A percentile compares a stretch with the other conserved stretches of the same genome.
Evolutionary conservation across 2,329 filamentous ascomycete genomes (phyloP).

Genomic region (Pseudocercospora eumusae): DNA sequence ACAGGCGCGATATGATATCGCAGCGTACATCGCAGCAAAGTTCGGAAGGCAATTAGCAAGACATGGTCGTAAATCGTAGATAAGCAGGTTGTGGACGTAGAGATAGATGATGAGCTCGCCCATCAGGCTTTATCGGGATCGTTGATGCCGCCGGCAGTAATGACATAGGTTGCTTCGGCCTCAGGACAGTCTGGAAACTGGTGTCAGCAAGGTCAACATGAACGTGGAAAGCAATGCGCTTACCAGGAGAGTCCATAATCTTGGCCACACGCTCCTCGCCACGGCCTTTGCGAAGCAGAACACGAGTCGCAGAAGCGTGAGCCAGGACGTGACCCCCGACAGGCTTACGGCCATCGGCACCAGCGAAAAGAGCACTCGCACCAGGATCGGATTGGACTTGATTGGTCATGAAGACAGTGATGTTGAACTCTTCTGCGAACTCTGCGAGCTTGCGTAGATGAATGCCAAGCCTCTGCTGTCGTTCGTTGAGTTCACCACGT

Average conservation of each 20-base stretch:
- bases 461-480: constrained; percentile 67
- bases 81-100: neutral
- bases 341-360: constrained; percentile 68
- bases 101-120: neutral
- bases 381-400: constrained; percentile 72
- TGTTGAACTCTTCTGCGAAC: constrained; percentile 71
- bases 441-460: constrained; percentile 65
- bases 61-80: constrained; percentile 10
- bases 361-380: constrained; percentile 66
- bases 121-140: constrained; percentile 63
- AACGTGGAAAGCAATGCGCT: neutral
- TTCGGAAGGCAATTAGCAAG: neutral
- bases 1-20: constrained; percentile 1
- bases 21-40: constrained; percentile 9
- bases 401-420: constrained; percentile 66
- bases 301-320: constrained; percentile 66
- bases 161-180: constrained; percentile 68
- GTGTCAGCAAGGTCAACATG: constrained; percentile 28
- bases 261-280: constrained; percentile 71
- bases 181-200: constrained; percentile 62
- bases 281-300: constrained; percentile 67
- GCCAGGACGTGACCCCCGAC: constrained; percentile 68
- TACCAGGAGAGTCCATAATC: constrained; percentile 67
- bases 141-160: constrained; percentile 68
- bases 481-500: constrained; percentile 66